phyloP scores from a whole-genome alignment of 352 stramenopile species.

The Globisporangium heterothallicum region DNA sequence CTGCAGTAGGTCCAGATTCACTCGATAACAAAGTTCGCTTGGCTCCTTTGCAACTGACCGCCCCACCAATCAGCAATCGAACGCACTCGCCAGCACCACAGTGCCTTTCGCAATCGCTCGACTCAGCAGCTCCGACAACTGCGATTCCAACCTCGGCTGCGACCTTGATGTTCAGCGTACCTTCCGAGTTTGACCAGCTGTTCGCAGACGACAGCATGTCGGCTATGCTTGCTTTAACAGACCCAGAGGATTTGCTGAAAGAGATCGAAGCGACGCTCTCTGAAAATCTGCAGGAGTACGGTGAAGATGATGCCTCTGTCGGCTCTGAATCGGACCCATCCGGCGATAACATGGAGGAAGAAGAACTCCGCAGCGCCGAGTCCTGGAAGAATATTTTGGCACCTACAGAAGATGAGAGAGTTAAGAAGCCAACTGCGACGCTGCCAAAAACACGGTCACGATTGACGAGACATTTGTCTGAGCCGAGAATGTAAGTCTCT shows the following conservation, averaged over 20 bases:
- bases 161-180: constrained; percentile 2
- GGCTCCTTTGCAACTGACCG: constrained; percentile 8
- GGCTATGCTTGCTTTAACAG: constrained; percentile 29
- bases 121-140: background rate
- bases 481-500: constrained; percentile 26
- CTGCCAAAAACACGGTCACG: constrained; percentile 13
- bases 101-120: background rate
- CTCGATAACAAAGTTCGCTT: constrained; percentile 23
- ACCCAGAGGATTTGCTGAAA: constrained; percentile 50
- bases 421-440: background rate
- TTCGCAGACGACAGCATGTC: constrained; percentile 25
- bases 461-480: constrained; percentile 28
- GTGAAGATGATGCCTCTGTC: constrained; percentile 42
- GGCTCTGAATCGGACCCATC: constrained; percentile 74
- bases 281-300: constrained; percentile 32
- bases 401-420: background rate
- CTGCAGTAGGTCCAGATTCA: background rate
- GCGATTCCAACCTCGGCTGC: background rate
- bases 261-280: constrained; percentile 67
- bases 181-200: constrained; percentile 26
- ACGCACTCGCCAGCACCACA: background rate
- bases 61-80: background rate
- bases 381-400: constrained; percentile 8
- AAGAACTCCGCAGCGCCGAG: constrained; percentile 26
- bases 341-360: constrained; percentile 59